phyloP scores from a whole-genome alignment of 1,284 basidiomycete genomes.

The Grifola frondosa region DNA sequence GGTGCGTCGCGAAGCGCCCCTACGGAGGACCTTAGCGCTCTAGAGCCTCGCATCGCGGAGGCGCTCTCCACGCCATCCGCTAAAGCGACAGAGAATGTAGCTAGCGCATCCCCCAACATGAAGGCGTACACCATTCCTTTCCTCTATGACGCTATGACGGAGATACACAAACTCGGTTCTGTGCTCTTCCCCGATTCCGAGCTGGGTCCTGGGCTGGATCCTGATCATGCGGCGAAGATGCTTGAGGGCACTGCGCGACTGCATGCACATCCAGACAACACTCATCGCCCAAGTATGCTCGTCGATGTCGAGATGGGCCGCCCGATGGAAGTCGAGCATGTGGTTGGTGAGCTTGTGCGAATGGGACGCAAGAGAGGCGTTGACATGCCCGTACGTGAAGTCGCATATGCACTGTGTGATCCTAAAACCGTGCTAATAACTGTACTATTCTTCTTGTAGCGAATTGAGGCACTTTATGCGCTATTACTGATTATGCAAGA shows the following conservation, averaged over 20 bases:
- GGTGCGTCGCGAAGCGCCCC: conserved; percentile 33
- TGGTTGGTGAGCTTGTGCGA: conserved; percentile 60
- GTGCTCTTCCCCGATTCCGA: conserved; percentile 50
- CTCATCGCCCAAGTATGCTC: conserved; percentile 59
- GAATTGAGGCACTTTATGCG: conserved; percentile 51
- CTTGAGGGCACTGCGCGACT: conserved; percentile 40
- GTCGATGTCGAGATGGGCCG: conserved; percentile 52
- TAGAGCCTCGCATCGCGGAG: background rate
- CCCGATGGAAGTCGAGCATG: conserved; percentile 67
- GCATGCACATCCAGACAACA: conserved; percentile 42
- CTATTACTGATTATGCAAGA: conserved; percentile 52
- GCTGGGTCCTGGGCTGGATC: conserved; percentile 40
- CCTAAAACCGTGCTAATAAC: conserved; percentile 1
- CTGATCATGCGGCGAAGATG: conserved; percentile 38
- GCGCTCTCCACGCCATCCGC: background rate
- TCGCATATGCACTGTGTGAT: background rate
- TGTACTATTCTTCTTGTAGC: conserved; percentile 28
- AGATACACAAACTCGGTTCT: conserved; percentile 48
- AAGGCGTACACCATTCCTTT: conserved; percentile 47
- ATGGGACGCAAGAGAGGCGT: conserved; percentile 49
- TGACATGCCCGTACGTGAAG: conserved; percentile 51
- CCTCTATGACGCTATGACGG: conserved; percentile 44
- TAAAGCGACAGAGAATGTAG: conserved; percentile 35
- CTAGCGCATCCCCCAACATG: conserved; percentile 38
- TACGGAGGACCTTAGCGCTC: conserved; percentile 12